Percentiles rank a stretch among this genome's conserved stretches.
These are phyloP conservation scores for Penicillium angulare DNA, from an alignment of 495 filamentous ascomycete genomes.

Conservation along the genomic window DNA sequence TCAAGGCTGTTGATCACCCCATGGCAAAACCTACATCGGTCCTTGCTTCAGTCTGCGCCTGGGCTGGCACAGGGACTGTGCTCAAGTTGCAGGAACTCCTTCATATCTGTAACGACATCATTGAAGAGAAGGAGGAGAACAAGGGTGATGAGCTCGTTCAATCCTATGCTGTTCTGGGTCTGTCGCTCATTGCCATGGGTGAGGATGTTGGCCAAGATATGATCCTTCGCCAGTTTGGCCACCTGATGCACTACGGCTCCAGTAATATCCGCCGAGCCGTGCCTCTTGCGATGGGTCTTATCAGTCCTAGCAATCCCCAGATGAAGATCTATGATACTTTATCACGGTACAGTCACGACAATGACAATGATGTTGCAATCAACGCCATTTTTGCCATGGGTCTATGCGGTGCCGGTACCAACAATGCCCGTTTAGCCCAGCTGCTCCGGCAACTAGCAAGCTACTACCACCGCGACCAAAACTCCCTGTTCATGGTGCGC, in stretches of 20 bases:
- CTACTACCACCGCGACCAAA: constrained; percentile 96
- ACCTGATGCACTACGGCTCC: constrained; percentile 99
- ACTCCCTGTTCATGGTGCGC: constrained; percentile 97
- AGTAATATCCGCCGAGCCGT: constrained; percentile 95
- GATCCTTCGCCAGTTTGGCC: constrained; percentile 95
- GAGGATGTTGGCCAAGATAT: constrained; percentile 99
- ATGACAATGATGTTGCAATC: constrained; percentile 96
- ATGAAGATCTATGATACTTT: constrained; percentile 99
- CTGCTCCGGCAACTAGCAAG: constrained; percentile 90
- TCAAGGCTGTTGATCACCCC: constrained; percentile 93
- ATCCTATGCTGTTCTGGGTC: constrained; percentile 90
- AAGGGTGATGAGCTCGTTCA: constrained; percentile 93
- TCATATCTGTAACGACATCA: constrained; percentile 95
- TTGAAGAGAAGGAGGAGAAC: constrained; percentile 89
- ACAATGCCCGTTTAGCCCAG: constrained; percentile 95
- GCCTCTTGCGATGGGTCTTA: constrained; percentile 93
- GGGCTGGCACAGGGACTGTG: constrained; percentile 95
- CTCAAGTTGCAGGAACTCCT: constrained; percentile 94
- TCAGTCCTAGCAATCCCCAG: constrained; percentile 96
- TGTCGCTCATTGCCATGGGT: constrained; percentile 95
- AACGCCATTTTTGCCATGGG: constrained; percentile 99
- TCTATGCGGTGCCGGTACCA: constrained; percentile 92
- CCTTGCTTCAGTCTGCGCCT: constrained; percentile 92
- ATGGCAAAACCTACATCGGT: constrained; percentile 89
- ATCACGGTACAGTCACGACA: constrained; percentile 98